Conservation (phyloP, 2,329 filamentous ascomycete genomes). For the Xylaria sp. region DNA sequence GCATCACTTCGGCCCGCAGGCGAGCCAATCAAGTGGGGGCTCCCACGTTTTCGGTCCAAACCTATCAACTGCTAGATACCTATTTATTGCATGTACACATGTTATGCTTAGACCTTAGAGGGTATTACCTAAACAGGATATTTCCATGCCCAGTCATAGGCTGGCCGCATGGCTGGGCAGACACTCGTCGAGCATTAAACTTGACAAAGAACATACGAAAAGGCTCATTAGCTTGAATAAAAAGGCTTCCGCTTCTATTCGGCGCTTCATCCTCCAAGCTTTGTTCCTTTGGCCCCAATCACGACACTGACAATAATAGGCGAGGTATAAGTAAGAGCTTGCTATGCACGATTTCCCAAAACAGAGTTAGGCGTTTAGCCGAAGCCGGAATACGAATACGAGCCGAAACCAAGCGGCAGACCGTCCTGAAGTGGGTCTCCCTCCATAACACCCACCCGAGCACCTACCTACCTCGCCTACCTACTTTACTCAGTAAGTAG, state of each 20-base stretch:
- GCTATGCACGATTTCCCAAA: constrained; percentile 10
- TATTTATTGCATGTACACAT: neutral
- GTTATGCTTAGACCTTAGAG: neutral
- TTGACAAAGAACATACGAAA: no score
- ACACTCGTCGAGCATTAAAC: no score
- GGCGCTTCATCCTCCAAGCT: neutral
- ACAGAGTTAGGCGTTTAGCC: constrained; percentile 11
- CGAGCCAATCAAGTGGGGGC: neutral
- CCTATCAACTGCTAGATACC: neutral
- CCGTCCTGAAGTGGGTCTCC: neutral
- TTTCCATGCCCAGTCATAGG: no score
- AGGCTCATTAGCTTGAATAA: neutral
- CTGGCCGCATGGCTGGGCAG: no score
- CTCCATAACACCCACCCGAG: no score
- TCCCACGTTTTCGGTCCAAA: neutral
- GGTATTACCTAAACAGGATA: no score
- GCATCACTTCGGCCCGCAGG: neutral
- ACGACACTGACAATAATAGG: neutral
- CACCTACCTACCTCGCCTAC: no score
- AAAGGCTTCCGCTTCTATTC: neutral
- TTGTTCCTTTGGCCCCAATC: constrained; percentile 1
- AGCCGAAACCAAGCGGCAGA: constrained; percentile 1
- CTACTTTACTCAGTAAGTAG: no score
- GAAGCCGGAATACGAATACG: constrained; percentile 35
- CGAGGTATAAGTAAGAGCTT: neutral